Evolutionary conservation across 2,329 filamentous ascomycete species (phyloP), one percentile per base, ranked within the genome.

Genomic region (Alternaria conjuncta): DNA sequence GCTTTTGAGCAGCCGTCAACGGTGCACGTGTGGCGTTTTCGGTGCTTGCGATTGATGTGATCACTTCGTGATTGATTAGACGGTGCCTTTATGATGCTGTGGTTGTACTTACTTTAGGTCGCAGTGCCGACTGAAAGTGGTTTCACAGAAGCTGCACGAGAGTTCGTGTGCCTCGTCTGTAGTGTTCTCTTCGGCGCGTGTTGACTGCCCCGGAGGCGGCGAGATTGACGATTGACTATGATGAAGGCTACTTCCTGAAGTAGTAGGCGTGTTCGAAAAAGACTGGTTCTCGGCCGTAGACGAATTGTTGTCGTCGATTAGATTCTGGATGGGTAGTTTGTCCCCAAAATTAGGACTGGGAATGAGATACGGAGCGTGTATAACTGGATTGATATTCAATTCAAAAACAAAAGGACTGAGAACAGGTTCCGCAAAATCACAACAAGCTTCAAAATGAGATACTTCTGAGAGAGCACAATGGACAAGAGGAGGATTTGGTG

Each of bases 81-180:
- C 5, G 5, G 5, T 21, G 21, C 21, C 5, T 21, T 3, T 21
- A 3, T 5, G 21, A 5, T 3, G 21, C 3, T 21, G 5, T 21
- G 21, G 5, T 21, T 21, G 5, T 23, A 30, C 28, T 6, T 47
- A 47, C 45, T 18, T 47, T 15, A 47, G 23, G 5, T 47, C 15
- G 5, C 23, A 47, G 10, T 7, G 15, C 23, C 15, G 13, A 11
- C 3, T 26, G 8, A 18, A 23, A 23, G 21, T 6, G 1, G 1
- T 5, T 23, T 23, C 21, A 5, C 21, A 23, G 5, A 23, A 23
- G 21, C 21, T 6, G 12, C 45, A 47, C 2, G 8, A 3, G 6
- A 26, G 8, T 12, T 11, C 8, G 6, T 3, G 13, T n/a, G 2
- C 2, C 0, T n/a, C n/a, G 6, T n/a, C 0, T 8, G 7, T 9